A percentile compares a stretch with the other conserved stretches of the same genome.
These are phyloP conservation scores for Solidago caesia DNA, from an alignment of 129 eudicot genomes.

Conservation along the genomic window DNA sequence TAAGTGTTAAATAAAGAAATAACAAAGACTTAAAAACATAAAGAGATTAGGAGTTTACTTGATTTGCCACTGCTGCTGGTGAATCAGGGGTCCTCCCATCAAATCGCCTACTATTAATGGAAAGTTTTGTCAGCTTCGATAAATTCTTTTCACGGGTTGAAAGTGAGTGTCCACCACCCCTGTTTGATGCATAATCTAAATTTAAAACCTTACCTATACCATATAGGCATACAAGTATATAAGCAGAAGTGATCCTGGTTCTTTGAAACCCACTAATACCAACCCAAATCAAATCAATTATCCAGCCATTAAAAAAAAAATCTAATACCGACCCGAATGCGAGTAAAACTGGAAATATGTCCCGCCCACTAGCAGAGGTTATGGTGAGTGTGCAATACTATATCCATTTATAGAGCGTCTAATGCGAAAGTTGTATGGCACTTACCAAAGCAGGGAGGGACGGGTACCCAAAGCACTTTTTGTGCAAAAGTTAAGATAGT, in stretches of 20 bases:
- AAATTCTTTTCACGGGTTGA: slow-evolving; percentile 60
- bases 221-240: background rate
- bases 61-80: slow-evolving; percentile 67
- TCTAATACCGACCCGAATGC: background rate
- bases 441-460: too few relatives aligned
- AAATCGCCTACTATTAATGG: slow-evolving; percentile 54
- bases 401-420: background rate
- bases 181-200: slow-evolving; percentile 20
- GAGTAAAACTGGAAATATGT: background rate
- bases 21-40: background rate
- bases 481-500: too few relatives aligned
- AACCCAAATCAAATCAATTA: background rate
- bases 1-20: background rate
- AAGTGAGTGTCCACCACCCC: slow-evolving; percentile 50
- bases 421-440: too few relatives aligned
- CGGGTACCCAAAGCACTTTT: too few relatives aligned
- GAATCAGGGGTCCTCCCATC: slow-evolving; percentile 78
- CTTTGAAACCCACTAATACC: background rate
- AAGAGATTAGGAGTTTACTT: slow-evolving; percentile 43
- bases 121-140: slow-evolving; percentile 69
- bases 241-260: background rate
- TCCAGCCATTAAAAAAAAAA: background rate
- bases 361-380: background rate
- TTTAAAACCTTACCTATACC: background rate
- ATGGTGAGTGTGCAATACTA: background rate